Percentiles rank a stretch among this genome's conserved stretches.
These are phyloP conservation scores for Prunella vulgaris DNA, from an alignment of 257 asterid species.

Conservation along the genomic window DNA sequence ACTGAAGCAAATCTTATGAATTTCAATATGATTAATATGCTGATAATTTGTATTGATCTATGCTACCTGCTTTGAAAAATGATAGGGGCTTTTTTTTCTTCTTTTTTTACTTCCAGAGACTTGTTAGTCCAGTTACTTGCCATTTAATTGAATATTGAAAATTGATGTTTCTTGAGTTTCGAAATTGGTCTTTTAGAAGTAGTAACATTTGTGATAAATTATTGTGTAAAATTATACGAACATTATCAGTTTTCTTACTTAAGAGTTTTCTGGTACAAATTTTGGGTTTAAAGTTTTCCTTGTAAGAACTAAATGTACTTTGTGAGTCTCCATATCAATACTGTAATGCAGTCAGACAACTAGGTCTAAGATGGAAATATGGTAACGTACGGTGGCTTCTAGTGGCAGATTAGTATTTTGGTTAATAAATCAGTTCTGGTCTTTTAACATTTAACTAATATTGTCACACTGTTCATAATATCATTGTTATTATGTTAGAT, in stretches of 20 bases:
- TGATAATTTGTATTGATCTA: background rate
- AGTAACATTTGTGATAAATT: background rate
- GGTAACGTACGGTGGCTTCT: background rate
- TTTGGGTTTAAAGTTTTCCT: background rate
- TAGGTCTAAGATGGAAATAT: background rate
- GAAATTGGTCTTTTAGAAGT: background rate
- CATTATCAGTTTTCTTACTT: background rate
- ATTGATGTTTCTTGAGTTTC: background rate
- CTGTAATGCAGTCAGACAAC: background rate
- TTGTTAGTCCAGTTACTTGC: background rate
- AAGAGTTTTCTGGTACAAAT: background rate
- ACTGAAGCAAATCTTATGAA: background rate
- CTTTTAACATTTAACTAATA: background rate
- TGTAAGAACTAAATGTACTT: background rate
- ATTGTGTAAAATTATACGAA: background rate
- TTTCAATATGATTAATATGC: background rate
- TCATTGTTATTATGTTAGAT: constrained; percentile 12
- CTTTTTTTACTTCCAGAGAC: background rate
- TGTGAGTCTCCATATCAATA: background rate
- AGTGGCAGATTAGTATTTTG: background rate
- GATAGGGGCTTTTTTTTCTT: background rate
- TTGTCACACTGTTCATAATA: background rate
- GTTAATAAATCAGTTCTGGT: background rate
- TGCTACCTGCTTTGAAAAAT: background rate
- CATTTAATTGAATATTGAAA: background rate